Conservation (phyloP, 345 rosid species). For the Sisymbrium irio region DNA sequence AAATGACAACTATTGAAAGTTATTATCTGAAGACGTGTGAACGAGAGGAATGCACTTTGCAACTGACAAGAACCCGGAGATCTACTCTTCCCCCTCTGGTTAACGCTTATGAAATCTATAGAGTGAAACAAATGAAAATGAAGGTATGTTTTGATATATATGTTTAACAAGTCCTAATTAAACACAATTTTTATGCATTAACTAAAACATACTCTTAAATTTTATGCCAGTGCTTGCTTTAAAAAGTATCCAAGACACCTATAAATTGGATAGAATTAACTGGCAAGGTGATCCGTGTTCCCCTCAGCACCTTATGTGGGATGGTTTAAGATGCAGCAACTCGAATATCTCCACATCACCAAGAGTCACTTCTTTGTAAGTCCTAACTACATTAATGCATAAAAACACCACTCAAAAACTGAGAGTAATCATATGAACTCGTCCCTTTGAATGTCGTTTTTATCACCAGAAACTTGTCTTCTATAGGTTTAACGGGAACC, state of each 20-base stretch:
- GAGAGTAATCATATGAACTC: not conserved
- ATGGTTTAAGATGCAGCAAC: not conserved
- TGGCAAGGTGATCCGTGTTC: slow-evolving; percentile 22
- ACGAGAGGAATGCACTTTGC: not conserved
- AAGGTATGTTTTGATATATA: no score
- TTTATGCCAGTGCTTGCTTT: not conserved
- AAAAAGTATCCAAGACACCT: not conserved
- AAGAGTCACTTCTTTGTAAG: not conserved
- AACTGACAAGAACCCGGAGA: slow-evolving; percentile 7
- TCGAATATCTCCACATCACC: not conserved
- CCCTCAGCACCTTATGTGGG: not conserved
- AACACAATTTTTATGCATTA: no score
- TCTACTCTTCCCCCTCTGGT: slow-evolving; percentile 39
- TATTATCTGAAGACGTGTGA: not conserved
- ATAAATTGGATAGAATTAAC: not conserved
- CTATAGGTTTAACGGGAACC: slow-evolving; percentile 36
- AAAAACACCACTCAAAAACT: not conserved
- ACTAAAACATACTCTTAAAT: no score
- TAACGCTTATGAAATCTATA: slow-evolving; percentile 31
- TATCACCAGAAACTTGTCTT: slow-evolving; percentile 33
- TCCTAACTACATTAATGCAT: not conserved
- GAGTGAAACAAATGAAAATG: slow-evolving; percentile 27
- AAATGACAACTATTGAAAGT: no score
- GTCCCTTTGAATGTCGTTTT: not conserved
- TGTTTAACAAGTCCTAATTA: not conserved